Base-by-base conservation (phyloP, 768 basidiomycete genomes). In the Podaxis pistillaris region DNA sequence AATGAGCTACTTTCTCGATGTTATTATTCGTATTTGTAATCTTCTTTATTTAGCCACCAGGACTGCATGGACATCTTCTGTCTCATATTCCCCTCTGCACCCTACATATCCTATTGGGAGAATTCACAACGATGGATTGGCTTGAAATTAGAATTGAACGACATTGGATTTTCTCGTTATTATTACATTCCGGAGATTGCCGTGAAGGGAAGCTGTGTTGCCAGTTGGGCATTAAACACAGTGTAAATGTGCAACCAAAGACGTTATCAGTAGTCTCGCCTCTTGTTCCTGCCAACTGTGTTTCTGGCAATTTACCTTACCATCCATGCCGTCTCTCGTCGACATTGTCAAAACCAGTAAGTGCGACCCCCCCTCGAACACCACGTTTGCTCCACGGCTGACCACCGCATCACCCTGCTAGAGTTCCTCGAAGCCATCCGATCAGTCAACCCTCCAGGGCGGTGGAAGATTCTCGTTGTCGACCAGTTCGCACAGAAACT, bases 391-490 rank as follows among this genome's bases (percentile, higher is more conserved):
- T 41, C 54, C 24, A 8, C 33, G 38, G 54, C 57, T 55, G 37
- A 63, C 58, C 41, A 50, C 62, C 17, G 28, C 26, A 28, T 44
- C 19, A 38, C 40, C 30, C 59, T 46, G 19, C 22, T 69, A 96
- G 94, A 90, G 72, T 94, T 96, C 73, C 82, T 96, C 64, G 91
- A 94, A 54, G 88, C 91, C 17, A 89, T 96, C 69, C 84, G 91
- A 73, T 91, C 92, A 50, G 93, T 94, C 52, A 86, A 90, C 70
- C 93, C 96, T 2, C 87, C 90, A 19, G 86, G 86, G 62, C 79
- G 86, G 83, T 99, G 97, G 97, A 99, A 99, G 85, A 91, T 97
- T 68, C 86, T 98, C 49, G 94, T 99, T 63, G 91, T 98, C 58
- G 97, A 99, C 74, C 93, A 95, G 66, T 86, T 93, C 75, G 89